phyloP scores from a whole-genome alignment of 2,329 filamentous ascomycete genomes.

The Talaromyces islandicus region DNA sequence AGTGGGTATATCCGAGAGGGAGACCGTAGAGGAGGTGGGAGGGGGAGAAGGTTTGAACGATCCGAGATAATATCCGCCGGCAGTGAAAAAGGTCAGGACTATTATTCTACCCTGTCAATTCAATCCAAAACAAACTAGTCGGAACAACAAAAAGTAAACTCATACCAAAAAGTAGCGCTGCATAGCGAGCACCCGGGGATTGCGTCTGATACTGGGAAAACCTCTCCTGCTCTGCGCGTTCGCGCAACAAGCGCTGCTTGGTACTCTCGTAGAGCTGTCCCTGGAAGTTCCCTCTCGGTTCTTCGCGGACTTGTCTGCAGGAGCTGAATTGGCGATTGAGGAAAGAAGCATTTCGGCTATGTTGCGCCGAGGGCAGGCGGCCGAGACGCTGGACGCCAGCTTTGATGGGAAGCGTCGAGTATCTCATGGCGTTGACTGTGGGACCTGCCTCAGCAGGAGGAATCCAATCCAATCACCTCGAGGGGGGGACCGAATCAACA shows the following conservation, averaged over 20 bases:
- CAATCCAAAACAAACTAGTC: background rate
- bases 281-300: slow-evolving; percentile 47
- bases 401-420: slow-evolving; percentile 1
- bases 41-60: slow-evolving; percentile 42
- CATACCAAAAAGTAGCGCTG: slow-evolving; percentile 32
- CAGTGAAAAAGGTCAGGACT: slow-evolving; percentile 49
- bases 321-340: slow-evolving; percentile 1
- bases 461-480: too few relatives aligned
- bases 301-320: slow-evolving; percentile 4
- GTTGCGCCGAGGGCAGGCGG: background rate
- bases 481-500: background rate
- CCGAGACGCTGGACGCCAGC: background rate
- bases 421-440: slow-evolving; percentile 1
- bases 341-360: background rate
- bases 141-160: background rate
- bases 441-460: too few relatives aligned
- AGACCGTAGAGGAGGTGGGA: slow-evolving; percentile 50
- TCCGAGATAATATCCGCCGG: slow-evolving; percentile 52
- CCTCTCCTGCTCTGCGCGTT: slow-evolving; percentile 51
- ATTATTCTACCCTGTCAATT: slow-evolving; percentile 6
- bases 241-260: slow-evolving; percentile 51
- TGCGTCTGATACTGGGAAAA: slow-evolving; percentile 41
- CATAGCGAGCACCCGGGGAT: slow-evolving; percentile 32
- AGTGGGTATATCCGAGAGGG: slow-evolving; percentile 43
- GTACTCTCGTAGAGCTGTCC: slow-evolving; percentile 59